Evolutionary conservation across 2,329 filamentous ascomycete species (phyloP).

Genomic region (Neophaeococcomyces mojaviensis): DNA sequence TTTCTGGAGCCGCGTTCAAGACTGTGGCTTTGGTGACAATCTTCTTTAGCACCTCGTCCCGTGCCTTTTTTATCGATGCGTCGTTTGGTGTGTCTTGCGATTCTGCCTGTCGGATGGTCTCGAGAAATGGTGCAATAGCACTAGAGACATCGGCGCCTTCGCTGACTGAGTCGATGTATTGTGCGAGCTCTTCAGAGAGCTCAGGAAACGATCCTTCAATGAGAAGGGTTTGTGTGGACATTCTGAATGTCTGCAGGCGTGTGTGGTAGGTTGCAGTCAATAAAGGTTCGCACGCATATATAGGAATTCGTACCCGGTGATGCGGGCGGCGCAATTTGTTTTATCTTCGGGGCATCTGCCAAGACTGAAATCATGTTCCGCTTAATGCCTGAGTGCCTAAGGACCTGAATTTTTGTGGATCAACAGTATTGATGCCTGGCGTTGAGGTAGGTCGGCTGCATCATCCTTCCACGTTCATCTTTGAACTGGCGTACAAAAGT

Average conservation of each 20-base stretch:
- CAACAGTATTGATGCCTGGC: too few species aligned
- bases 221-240: slow-evolving; percentile 56
- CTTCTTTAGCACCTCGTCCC: slow-evolving; percentile 81
- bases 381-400: too few species aligned
- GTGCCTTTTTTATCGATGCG: slow-evolving; percentile 42
- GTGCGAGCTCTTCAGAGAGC: slow-evolving; percentile 86
- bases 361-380: too few species aligned
- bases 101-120: slow-evolving; percentile 47
- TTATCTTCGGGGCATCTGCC: too few species aligned
- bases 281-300: too few species aligned
- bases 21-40: slow-evolving; percentile 70
- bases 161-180: slow-evolving; percentile 79
- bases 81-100: slow-evolving; percentile 44
- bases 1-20: slow-evolving; percentile 82
- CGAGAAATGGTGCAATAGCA: slow-evolving; percentile 64
- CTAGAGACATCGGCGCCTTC: slow-evolving; percentile 50
- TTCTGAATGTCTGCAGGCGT: slow-evolving; percentile 25
- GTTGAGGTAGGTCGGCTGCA: too few species aligned
- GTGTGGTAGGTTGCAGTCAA: too few species aligned
- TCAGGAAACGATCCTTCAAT: slow-evolving; percentile 93
- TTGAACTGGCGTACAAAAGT: too few species aligned
- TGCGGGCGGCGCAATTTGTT: too few species aligned
- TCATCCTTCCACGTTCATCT: too few species aligned
- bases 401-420: too few species aligned
- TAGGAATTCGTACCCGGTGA: too few species aligned